phyloP scores from a whole-genome alignment of 805 yeast species.

The Priceomyces castillae region DNA sequence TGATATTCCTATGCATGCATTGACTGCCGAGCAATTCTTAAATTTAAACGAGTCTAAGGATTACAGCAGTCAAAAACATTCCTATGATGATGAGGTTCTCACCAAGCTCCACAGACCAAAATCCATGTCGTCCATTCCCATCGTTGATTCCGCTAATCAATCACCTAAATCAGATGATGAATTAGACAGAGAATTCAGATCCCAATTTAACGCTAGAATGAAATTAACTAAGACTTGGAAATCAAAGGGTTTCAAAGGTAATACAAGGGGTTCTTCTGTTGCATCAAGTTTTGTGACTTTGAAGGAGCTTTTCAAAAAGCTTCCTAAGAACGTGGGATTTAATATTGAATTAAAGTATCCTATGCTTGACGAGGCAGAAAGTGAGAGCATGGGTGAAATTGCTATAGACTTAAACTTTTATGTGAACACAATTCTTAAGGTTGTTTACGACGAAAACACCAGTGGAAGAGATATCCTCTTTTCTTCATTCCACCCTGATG shows the following conservation, averaged over 20 bases:
- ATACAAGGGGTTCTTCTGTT: slow-evolving; percentile 80
- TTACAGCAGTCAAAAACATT: slow-evolving; percentile 15
- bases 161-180: slow-evolving; percentile 25
- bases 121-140: slow-evolving; percentile 37
- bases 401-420: slow-evolving; percentile 81
- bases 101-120: slow-evolving; percentile 35
- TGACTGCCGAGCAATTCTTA: slow-evolving; percentile 86
- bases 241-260: slow-evolving; percentile 85
- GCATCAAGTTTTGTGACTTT: slow-evolving; percentile 91
- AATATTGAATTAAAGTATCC: slow-evolving; percentile 95
- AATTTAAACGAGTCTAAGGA: slow-evolving; percentile 40
- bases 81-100: slow-evolving; percentile 36
- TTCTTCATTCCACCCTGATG: slow-evolving; percentile 93
- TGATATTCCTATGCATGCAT: slow-evolving; percentile 92
- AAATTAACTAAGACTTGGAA: slow-evolving; percentile 86
- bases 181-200: slow-evolving; percentile 37
- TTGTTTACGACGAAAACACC: slow-evolving; percentile 71
- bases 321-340: slow-evolving; percentile 85
- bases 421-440: slow-evolving; percentile 81
- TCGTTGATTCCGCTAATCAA: slow-evolving; percentile 22
- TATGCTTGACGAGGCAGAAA: slow-evolving; percentile 88
- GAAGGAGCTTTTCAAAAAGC: slow-evolving; percentile 74
- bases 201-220: slow-evolving; percentile 60
- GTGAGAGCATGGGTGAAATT: slow-evolving; percentile 82
- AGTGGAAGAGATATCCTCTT: slow-evolving; percentile 83